phyloP scores from a whole-genome alignment of 129 eudicot species.

The Helianthus annuus region DNA sequence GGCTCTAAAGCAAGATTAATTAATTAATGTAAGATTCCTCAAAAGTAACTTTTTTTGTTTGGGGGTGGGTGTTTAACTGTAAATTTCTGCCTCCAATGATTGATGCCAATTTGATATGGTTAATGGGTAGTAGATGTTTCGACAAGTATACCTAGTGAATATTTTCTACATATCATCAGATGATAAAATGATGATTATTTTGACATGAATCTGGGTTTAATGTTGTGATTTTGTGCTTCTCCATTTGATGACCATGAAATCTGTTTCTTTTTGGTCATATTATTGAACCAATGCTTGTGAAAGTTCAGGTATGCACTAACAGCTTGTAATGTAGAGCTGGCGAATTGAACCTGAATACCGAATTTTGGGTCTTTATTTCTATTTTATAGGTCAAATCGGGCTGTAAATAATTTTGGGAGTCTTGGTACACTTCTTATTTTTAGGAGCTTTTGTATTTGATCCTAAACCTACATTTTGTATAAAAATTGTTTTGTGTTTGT shows the following conservation, averaged over 20 bases:
- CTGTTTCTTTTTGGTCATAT: not conserved
- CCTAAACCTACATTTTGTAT: no score
- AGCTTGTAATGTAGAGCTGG: no score
- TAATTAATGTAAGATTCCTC: conserved; percentile 46
- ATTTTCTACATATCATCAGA: not conserved
- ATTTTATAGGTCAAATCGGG: not conserved
- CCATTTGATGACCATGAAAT: not conserved
- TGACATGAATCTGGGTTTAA: not conserved
- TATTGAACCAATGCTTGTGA: no score
- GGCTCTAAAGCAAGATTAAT: conserved; percentile 82
- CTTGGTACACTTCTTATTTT: no score
- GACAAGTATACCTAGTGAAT: conserved; percentile 15
- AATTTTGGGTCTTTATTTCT: not conserved
- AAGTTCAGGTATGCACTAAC: no score
- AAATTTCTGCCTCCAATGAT: conserved; percentile 12
- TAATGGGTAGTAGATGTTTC: not conserved
- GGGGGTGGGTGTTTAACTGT: not conserved
- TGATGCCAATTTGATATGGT: conserved; percentile 4
- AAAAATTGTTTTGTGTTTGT: no score
- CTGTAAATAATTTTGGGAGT: not conserved
- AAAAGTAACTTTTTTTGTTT: not conserved
- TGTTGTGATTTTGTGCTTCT: not conserved
- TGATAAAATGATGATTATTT: conserved; percentile 5
- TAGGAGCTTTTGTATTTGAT: no score
- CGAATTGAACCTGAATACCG: not conserved